A percentile compares a stretch with the other conserved stretches of the same genome.
Evolutionary conservation across 345 rosid species (phyloP).

Genomic region (Cardamine occulta): DNA sequence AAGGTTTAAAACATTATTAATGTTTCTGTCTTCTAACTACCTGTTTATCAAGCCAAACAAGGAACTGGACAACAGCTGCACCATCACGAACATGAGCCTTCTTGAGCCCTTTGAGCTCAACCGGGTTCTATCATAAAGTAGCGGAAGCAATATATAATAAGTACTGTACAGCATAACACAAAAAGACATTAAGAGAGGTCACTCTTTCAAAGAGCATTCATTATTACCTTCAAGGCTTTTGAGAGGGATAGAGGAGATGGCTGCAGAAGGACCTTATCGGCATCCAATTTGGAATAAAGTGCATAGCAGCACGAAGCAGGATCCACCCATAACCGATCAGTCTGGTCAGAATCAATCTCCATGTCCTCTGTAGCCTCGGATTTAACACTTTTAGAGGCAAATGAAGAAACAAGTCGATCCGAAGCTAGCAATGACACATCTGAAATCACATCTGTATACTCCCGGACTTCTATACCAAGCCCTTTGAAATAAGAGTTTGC

Average conservation of each 20-base stretch:
- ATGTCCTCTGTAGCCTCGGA: conserved; percentile 29
- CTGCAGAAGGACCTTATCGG: conserved; percentile 67
- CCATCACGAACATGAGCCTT: conserved; percentile 96
- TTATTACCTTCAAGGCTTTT: conserved; percentile 89
- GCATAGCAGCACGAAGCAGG: conserved; percentile 89
- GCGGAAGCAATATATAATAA: neutral
- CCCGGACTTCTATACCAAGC: conserved; percentile 71
- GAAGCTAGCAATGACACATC: conserved; percentile 76
- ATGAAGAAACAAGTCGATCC: conserved; percentile 51
- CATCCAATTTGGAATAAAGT: conserved; percentile 74
- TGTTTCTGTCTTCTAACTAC: conserved; percentile 35
- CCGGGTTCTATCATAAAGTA: conserved; percentile 61
- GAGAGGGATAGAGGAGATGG: conserved; percentile 92
- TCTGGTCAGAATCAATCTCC: conserved; percentile 39
- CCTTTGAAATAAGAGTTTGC: conserved; percentile 53
- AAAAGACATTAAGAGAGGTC: neutral
- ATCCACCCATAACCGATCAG: conserved; percentile 77
- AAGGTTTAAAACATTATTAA: neutral
- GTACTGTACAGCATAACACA: neutral
- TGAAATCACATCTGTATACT: conserved; percentile 63
- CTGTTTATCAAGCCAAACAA: conserved; percentile 90
- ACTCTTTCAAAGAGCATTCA: neutral
- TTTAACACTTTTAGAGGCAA: conserved; percentile 23
- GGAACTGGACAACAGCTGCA: conserved; percentile 96
- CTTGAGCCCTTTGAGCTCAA: conserved; percentile 85